A percentile compares a stretch with the other conserved stretches of the same genome.
These are phyloP conservation scores for Buddleja alternifolia DNA, from an alignment of 257 asterid species.

Conservation along the genomic window DNA sequence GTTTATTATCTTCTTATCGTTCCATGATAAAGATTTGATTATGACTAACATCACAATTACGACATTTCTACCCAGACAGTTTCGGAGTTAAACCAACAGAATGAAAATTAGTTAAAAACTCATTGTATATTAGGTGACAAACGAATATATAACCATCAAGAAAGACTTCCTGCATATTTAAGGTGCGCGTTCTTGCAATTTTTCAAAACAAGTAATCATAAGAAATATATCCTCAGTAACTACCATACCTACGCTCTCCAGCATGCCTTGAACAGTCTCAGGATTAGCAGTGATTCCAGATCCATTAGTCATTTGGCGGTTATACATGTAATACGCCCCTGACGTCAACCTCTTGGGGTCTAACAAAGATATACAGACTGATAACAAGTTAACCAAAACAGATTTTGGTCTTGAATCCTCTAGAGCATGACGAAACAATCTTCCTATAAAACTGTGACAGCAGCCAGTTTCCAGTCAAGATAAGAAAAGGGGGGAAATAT, in stretches of 20 bases:
- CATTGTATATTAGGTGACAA: background rate
- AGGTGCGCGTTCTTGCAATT: background rate
- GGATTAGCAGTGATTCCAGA: constrained; percentile 52
- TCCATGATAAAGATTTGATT: constrained; percentile 19
- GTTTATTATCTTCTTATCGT: constrained; percentile 4
- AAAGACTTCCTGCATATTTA: background rate
- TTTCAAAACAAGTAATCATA: background rate
- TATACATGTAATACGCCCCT: constrained; percentile 60
- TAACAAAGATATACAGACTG: constrained; percentile 65
- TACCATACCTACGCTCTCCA: constrained; percentile 65
- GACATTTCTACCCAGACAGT: background rate
- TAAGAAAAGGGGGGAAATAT: constrained; percentile 3
- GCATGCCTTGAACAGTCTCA: constrained; percentile 62
- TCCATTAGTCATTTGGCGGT: constrained; percentile 45
- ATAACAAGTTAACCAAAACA: constrained; percentile 63
- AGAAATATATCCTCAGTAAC: constrained; percentile 4
- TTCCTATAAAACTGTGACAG: constrained; percentile 58
- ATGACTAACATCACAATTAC: background rate
- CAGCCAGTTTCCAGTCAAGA: constrained; percentile 9
- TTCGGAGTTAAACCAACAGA: background rate
- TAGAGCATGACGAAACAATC: constrained; percentile 66
- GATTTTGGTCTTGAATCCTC: constrained; percentile 70
- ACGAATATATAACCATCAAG: background rate
- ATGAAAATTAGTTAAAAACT: background rate
- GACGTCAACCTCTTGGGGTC: constrained; percentile 70